Base-by-base conservation (phyloP, 495 filamentous ascomycete species). In the Daldinia vernicosa region DNA sequence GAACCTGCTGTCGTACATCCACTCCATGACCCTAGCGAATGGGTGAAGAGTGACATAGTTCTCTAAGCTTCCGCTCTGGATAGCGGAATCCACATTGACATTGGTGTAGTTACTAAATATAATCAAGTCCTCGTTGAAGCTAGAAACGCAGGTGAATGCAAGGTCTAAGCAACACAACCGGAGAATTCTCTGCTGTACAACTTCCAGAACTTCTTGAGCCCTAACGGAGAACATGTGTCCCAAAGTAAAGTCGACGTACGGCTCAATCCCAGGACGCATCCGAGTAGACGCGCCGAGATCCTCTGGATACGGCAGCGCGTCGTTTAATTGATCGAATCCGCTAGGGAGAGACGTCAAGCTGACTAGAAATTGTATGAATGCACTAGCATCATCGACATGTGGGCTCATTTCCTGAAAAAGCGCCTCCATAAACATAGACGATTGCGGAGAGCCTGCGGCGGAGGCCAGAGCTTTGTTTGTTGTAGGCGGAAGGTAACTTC, bases 1-100 rank as follows among this genome's bases (percentile, higher is more conserved):
- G 26, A 97, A 93, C 68, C 92, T 93, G 70, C 95, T 92, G 72
- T 97, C 97, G 76, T 97, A 97, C 77, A 98, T 85, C 92, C 96
- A 98, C 77, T 98, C 96, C 89, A 97, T 95, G 24, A 94, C 92
- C 39, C 95, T 88, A 19, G 91, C 89, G 72, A 97, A 98, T 8
- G 95, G 93, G 80, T 99, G 95, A 26, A 97, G 84, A 6, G 89
- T 87, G 61, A 93, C 86, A 72, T 99, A 99, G 15, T 84, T 84
- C 52, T 87, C 84, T 27, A 98, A 79, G 19, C 89, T 90, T 3
- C 89, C 90, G 32, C 91, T 82, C 47, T 88, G 84, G 65, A 95
- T 90, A 6, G 89, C 87, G 15, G 84, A 73, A 78, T 98, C 94
- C 6, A 96, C 88, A 26, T 86, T 77, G 9, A 94, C 79, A 59